Conservation (phyloP, 1,284 basidiomycete genomes). For the Uromyces viciae-fabae region DNA sequence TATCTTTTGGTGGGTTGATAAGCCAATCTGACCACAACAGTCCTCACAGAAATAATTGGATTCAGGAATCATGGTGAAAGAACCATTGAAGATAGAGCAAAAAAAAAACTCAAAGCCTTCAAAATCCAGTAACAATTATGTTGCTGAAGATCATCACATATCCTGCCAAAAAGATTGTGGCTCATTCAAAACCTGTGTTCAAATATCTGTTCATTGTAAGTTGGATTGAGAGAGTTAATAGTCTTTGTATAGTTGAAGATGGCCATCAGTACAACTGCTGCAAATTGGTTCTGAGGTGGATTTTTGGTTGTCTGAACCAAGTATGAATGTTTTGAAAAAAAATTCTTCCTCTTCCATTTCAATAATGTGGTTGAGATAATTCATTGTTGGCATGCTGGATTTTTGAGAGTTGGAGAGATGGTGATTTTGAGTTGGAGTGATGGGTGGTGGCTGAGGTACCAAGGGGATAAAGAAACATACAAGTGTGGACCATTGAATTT, state of each 20-base stretch:
- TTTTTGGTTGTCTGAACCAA: no score
- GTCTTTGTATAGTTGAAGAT: neutral
- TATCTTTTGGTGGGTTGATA: neutral
- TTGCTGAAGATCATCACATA: neutral
- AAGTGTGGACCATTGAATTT: no score
- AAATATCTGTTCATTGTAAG: neutral
- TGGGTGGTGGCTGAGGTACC: no score
- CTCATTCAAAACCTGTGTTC: neutral
- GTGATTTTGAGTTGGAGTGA: no score
- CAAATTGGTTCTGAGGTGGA: no score
- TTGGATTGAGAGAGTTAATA: neutral
- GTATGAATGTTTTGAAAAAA: no score
- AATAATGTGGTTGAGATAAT: no score
- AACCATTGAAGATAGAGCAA: neutral
- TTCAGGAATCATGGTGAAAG: neutral
- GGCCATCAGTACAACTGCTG: neutral
- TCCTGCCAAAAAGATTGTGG: neutral
- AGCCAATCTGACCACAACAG: neutral
- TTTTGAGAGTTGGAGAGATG: no score
- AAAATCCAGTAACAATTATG: neutral
- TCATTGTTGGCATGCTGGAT: no score
- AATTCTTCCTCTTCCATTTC: no score
- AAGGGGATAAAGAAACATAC: no score
- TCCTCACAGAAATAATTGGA: neutral
- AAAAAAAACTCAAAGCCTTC: neutral